Evolutionary conservation across 2,329 filamentous ascomycete genomes (phyloP).

Genomic region (Calonectria henricotiae): DNA sequence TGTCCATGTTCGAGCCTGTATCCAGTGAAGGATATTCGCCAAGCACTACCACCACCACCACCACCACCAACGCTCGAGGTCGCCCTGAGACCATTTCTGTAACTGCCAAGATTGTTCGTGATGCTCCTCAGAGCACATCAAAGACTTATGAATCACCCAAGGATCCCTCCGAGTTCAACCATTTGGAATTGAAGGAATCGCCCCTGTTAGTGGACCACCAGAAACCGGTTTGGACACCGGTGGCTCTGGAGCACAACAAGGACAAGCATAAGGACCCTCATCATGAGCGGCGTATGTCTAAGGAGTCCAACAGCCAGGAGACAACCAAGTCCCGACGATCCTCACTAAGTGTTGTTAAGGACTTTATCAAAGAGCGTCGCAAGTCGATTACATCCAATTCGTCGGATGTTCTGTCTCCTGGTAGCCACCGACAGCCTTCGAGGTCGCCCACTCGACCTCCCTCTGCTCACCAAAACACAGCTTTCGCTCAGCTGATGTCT

Average conservation of each 20-base stretch:
- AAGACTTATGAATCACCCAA: conserved; percentile 61
- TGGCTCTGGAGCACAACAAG: conserved; percentile 54
- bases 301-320: conserved; percentile 54
- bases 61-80: conserved; percentile 60
- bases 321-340: conserved; percentile 67
- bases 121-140: conserved; percentile 65
- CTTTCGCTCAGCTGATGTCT: conserved; percentile 74
- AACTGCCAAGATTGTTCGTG: conserved; percentile 86
- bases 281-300: conserved; percentile 66
- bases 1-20: conserved; percentile 70
- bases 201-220: conserved; percentile 74
- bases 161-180: conserved; percentile 64
- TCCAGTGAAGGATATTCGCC: conserved; percentile 46
- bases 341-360: conserved; percentile 73
- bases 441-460: conserved; percentile 67
- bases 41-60: conserved; percentile 56
- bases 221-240: conserved; percentile 52
- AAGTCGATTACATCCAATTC: conserved; percentile 68
- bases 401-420: conserved; percentile 57
- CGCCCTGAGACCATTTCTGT: conserved; percentile 88
- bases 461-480: conserved; percentile 64
- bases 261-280: conserved; percentile 61
- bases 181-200: conserved; percentile 72
- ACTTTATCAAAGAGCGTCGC: conserved; percentile 74
- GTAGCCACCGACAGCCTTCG: conserved; percentile 51